These are phyloP conservation scores for Globisporangium lucens DNA, from an alignment of 352 stramenopile genomes.

Conservation along the genomic window DNA sequence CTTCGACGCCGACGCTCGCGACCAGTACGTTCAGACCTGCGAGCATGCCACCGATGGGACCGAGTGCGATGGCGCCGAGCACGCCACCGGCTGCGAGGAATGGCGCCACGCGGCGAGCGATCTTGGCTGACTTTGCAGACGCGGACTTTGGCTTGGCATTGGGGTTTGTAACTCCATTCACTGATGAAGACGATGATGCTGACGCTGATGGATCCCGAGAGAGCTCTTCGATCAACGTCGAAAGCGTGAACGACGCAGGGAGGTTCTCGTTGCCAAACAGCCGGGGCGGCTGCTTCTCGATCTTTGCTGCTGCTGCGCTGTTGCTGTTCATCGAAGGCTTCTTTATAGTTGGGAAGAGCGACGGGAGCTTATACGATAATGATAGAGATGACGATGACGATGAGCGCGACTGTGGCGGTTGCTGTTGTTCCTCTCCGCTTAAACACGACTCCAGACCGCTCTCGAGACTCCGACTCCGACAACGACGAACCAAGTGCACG, in stretches of 20 bases:
- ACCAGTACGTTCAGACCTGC: conserved; percentile 62
- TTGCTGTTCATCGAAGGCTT: neutral
- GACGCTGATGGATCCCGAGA: conserved; percentile 9
- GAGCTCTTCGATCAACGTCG: conserved; percentile 26
- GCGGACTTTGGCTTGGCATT: neutral
- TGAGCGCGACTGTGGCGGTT: neutral
- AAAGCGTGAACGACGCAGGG: conserved; percentile 23
- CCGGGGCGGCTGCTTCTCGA: conserved; percentile 3
- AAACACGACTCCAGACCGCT: conserved; percentile 4
- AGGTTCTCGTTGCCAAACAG: conserved; percentile 21
- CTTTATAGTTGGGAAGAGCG: conserved; percentile 27
- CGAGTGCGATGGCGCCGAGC: conserved; percentile 48
- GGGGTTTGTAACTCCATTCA: neutral
- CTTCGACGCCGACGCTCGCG: conserved; percentile 47
- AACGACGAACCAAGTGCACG: conserved; percentile 45
- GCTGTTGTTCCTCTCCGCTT: neutral
- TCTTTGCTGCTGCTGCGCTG: conserved; percentile 15
- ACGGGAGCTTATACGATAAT: conserved; percentile 22
- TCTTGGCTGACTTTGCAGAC: conserved; percentile 9
- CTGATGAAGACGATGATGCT: neutral
- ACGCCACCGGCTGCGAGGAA: conserved; percentile 62
- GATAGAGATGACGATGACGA: neutral
- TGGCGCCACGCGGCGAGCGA: conserved; percentile 30
- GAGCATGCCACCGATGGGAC: conserved; percentile 42
- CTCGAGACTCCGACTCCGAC: conserved; percentile 33